Base-by-base conservation (phyloP, 2,329 filamentous ascomycete species). In the Akanthomyces muscarius region DNA sequence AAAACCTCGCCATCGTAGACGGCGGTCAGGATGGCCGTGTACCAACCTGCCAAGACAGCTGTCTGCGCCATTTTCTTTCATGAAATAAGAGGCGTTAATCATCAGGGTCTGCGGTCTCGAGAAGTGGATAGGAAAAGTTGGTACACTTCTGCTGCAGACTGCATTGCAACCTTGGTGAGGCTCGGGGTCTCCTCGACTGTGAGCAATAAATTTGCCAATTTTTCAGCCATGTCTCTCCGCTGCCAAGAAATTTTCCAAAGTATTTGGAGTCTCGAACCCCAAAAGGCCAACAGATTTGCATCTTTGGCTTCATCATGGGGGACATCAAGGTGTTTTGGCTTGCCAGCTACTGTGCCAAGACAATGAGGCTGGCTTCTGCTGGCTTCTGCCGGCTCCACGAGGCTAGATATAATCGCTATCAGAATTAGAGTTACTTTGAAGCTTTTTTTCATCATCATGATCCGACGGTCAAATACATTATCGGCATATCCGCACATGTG, bases 271-370 rank as follows among this genome's bases (percentile, higher is more conserved):
- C 58, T 61, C 13, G 58, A 53, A 44, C 38, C 21, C 16, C 28
- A 36, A 41, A 61, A 25, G n/a, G 44, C 48, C 48, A 33, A 25
- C 38, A 36, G 2, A 30, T 45, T 53, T 11, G 25, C 38, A 16
- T 13, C n/a, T 13, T 21, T 14, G 13, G n/a, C 25, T 38, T 45
- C 48, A 38, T 14, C 5, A 53, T 36, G n/a, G 10, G n/a, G 48
- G 58, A 53, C 58, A 61, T 61, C 58, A 61, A 61, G 58, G 58
- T 61, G 47, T 16, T 61, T 61, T 61, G 58, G 58, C 58, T 52
- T 52, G 58, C 25, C 38, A 52, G 58, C 58, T 33, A 23, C 36
- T 23, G 48, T 61, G 58, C 58, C 58, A 61, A 61, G 58, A 23
- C 45, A 30, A 18, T 44, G 50, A 41, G 57, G 56, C 36, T 50